Conservation (phyloP, 495 filamentous ascomycete genomes). For the Penicillium ochrochloron region DNA sequence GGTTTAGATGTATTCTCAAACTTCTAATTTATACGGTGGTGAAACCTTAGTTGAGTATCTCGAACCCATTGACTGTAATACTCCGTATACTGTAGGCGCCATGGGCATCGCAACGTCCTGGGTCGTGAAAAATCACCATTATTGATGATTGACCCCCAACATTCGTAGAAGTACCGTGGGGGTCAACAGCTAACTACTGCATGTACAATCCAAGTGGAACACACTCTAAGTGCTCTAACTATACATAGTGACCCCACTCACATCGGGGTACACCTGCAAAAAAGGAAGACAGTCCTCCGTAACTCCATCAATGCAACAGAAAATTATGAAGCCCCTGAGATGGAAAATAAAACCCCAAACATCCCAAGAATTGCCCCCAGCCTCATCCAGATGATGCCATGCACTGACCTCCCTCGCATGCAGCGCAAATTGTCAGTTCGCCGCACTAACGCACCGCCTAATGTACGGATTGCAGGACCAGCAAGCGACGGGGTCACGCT, state of each 20-base stretch:
- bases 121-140: constrained; percentile 1
- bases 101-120: not conserved
- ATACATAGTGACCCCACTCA: not conserved
- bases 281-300: constrained; percentile 17
- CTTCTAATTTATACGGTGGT: constrained; percentile 15
- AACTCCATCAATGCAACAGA: not conserved
- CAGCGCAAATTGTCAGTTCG: constrained; percentile 34
- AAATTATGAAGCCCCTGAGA: constrained; percentile 7
- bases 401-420: constrained; percentile 30
- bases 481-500: constrained; percentile 7
- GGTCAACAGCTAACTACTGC: not conserved
- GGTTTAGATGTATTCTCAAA: constrained; percentile 1
- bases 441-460: constrained; percentile 34
- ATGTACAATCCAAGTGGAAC: not conserved
- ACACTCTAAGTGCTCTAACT: constrained; percentile 4
- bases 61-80: not conserved
- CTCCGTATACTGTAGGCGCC: not conserved
- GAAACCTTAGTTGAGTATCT: constrained; percentile 15
- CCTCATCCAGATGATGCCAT: constrained; percentile 23
- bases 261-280: constrained; percentile 22
- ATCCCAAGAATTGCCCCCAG: not conserved
- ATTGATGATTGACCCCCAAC: not conserved
- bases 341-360: not conserved
- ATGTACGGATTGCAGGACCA: constrained; percentile 28
- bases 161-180: not conserved